phyloP scores from a whole-genome alignment of 2,329 filamentous ascomycete genomes.

The Nemania sp. region DNA sequence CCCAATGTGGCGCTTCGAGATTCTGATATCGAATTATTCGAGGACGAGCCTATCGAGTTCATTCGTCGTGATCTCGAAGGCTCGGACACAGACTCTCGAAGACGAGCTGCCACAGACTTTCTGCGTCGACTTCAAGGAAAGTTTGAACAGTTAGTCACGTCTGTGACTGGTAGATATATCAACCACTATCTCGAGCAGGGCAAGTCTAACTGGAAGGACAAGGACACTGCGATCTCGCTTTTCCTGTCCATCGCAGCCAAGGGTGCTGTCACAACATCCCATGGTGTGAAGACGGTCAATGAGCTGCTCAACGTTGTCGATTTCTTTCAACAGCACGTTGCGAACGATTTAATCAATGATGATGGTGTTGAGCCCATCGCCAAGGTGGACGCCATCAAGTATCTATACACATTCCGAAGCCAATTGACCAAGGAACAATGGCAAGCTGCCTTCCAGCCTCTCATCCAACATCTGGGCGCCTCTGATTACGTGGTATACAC shows the following conservation, averaged over 20 bases:
- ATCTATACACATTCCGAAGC: constrained; percentile 94
- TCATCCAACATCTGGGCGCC: constrained; percentile 89
- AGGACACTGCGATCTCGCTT: constrained; percentile 97
- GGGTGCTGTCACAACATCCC: constrained; percentile 81
- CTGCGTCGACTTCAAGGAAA: constrained; percentile 84
- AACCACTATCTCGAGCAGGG: constrained; percentile 82
- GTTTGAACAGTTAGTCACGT: constrained; percentile 83
- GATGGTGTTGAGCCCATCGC: constrained; percentile 77
- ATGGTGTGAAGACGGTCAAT: constrained; percentile 91
- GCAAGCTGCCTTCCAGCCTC: constrained; percentile 83
- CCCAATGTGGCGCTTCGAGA: constrained; percentile 91
- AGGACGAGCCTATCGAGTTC: constrained; percentile 98
- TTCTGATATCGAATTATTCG: constrained; percentile 92
- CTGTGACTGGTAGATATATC: constrained; percentile 85
- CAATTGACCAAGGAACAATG: constrained; percentile 91
- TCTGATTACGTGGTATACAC: constrained; percentile 96
- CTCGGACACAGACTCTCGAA: constrained; percentile 90
- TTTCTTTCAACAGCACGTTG: constrained; percentile 93
- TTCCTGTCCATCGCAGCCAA: constrained; percentile 94
- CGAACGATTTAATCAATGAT: constrained; percentile 79
- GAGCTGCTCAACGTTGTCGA: constrained; percentile 85
- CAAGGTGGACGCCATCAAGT: constrained; percentile 98
- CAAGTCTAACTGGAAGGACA: constrained; percentile 90
- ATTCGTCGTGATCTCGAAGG: constrained; percentile 94
- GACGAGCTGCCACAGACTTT: constrained; percentile 93